phyloP scores from a whole-genome alignment of 2,329 filamentous ascomycete genomes.

The Juglanconis oblonga region DNA sequence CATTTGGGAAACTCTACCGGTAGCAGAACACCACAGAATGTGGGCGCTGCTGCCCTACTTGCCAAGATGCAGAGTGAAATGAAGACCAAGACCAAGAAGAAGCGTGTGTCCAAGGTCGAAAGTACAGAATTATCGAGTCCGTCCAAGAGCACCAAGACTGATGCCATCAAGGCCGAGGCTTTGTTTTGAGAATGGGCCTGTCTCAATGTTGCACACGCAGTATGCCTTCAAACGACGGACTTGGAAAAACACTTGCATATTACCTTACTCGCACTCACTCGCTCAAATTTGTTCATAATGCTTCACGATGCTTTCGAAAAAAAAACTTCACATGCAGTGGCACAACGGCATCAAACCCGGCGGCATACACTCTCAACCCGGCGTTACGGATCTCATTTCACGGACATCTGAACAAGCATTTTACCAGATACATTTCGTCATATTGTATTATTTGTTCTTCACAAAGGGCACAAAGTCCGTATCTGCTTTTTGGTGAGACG shows the following conservation, averaged over 20 bases:
- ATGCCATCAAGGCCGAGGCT: neutral
- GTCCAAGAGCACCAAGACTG: neutral
- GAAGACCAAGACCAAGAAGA: conserved; percentile 15
- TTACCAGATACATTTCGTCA: too few species aligned
- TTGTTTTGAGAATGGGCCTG: neutral
- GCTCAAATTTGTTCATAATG: neutral
- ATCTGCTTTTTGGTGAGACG: too few species aligned
- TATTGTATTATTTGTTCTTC: too few species aligned
- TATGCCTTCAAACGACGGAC: neutral
- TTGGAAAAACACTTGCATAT: too few species aligned
- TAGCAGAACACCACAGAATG: conserved; percentile 13
- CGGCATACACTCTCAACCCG: too few species aligned
- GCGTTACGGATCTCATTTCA: too few species aligned
- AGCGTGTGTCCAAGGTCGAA: neutral
- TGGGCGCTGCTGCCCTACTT: conserved; percentile 10
- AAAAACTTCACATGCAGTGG: too few species aligned
- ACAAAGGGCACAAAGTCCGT: too few species aligned
- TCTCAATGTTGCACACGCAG: neutral
- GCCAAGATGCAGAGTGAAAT: conserved; percentile 16
- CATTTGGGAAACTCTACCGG: conserved; percentile 13
- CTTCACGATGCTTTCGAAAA: neutral
- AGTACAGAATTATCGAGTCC: neutral
- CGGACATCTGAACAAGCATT: too few species aligned
- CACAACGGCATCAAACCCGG: too few species aligned
- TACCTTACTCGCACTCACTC: neutral